Evolutionary conservation across 257 asterid genomes (phyloP), one percentile per base, ranked within the genome.

Genomic region (Rehmannia glutinosa): DNA sequence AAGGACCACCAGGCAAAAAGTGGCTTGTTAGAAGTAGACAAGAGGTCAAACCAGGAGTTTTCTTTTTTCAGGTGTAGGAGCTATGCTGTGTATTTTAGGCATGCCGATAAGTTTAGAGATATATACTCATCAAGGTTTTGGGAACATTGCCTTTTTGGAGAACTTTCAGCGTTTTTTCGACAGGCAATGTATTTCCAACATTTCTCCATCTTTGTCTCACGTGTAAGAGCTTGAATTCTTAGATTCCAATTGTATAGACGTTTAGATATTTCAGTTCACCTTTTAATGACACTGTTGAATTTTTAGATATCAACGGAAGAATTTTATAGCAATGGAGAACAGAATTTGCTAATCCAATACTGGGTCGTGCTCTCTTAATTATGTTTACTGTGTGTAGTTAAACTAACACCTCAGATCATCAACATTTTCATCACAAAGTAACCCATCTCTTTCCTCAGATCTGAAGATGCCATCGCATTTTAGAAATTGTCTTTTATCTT

Each of bases 161-260:
- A 32, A 10, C 25, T n/a, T 43, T 68, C 38, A 16, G 56, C 69
- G 21, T 50, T 54, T 67, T 62, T 62, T 30, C 51, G 8, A 13
- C 45, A 15, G 12, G 43, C 43, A 25, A 12, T 4, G 43, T 16
- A 6, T 33, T 21, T 1, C 24, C 2, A 3, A 20, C 12, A 7
- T 19, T 38, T 47, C 64, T 58, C 62, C 42, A 21, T 66, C 65
- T 68, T 63, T 60, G 1, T 64, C 23, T 73, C 73, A 24, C 28
- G 41, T 67, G 64, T 70, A 59, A 51, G 54, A 66, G 73, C 73
- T 73, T 74, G 66, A 67, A 55, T 69, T 51, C 57, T 38, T 70
- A 73, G 80, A 53, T 77, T 51, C 72, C 38, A 75, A 70, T 42
- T 80, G 84, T 82, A 72, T 76, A 83, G 80, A 66, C 30, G 39